These are phyloP conservation scores for Boletus reticuloceps DNA, from an alignment of 768 basidiomycete species.

Conservation along the genomic window DNA sequence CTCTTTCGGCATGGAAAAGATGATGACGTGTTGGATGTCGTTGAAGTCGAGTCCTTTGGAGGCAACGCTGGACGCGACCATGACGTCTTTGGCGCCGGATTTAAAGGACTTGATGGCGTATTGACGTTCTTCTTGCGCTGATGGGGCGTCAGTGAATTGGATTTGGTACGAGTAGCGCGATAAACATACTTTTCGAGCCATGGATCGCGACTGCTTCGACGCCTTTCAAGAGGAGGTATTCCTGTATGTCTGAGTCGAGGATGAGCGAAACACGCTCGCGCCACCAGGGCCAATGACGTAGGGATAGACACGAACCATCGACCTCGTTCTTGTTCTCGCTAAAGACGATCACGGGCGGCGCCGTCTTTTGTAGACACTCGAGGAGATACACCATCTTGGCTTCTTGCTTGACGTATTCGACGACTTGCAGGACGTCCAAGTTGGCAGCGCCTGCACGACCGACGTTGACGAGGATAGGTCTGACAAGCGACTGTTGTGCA, in stretches of 20 bases:
- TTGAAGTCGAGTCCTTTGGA: constrained; percentile 99
- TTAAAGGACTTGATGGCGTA: constrained; percentile 99
- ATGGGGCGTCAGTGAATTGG: neutral
- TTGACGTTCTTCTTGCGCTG: constrained; percentile 97
- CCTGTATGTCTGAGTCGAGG: constrained; percentile 81
- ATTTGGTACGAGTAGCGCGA: neutral
- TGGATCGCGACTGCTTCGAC: constrained; percentile 99
- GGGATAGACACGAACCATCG: constrained; percentile 62
- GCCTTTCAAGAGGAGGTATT: constrained; percentile 93
- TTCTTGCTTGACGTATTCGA: constrained; percentile 99
- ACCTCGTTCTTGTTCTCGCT: constrained; percentile 99
- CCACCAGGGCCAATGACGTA: neutral
- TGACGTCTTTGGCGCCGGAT: constrained; percentile 95
- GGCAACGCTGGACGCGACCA: constrained; percentile 98
- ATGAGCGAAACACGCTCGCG: neutral
- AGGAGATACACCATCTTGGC: constrained; percentile 99
- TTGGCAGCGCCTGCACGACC: constrained; percentile 98
- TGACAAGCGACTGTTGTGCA: constrained; percentile 93
- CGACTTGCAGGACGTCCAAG: constrained; percentile 92
- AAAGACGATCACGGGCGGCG: constrained; percentile 96
- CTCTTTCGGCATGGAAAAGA: constrained; percentile 99
- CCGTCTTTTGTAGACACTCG: constrained; percentile 97
- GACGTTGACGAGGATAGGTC: constrained; percentile 93
- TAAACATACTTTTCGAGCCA: constrained; percentile 83
- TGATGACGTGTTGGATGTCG: constrained; percentile 99